Conservation (phyloP, 495 filamentous ascomycete genomes). For the Penicillium crystallinum region DNA sequence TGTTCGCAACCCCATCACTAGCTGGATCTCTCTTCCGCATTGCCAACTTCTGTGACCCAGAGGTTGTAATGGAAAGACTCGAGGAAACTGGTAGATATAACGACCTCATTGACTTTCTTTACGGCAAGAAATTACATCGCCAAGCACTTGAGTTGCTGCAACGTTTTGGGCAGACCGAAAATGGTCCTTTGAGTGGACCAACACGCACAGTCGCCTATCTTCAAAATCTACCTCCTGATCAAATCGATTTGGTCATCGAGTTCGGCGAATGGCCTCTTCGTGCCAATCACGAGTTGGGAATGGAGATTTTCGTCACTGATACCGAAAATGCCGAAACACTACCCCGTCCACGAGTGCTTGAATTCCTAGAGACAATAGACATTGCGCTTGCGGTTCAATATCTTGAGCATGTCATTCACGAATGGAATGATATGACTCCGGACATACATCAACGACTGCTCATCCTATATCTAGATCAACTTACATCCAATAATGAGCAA, state of each 20-base stretch:
- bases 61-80: conserved; percentile 88
- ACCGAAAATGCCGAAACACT: conserved; percentile 91
- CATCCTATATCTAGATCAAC: conserved; percentile 62
- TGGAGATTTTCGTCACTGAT: conserved; percentile 93
- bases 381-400: conserved; percentile 69
- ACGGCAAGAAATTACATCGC: conserved; percentile 88
- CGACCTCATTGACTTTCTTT: conserved; percentile 93
- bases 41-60: conserved; percentile 93
- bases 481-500: conserved; percentile 47
- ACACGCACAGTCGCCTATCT: conserved; percentile 84
- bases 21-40: conserved; percentile 91
- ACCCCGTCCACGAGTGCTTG: conserved; percentile 67
- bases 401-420: conserved; percentile 84
- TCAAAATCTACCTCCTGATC: conserved; percentile 77
- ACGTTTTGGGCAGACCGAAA: conserved; percentile 72
- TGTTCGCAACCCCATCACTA: conserved; percentile 79
- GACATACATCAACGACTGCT: conserved; percentile 84
- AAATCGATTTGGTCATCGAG: conserved; percentile 87
- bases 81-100: conserved; percentile 85
- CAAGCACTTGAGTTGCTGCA: conserved; percentile 78
- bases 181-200: conserved; percentile 54
- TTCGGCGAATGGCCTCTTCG: conserved; percentile 84
- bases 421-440: conserved; percentile 77
- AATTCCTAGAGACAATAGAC: conserved; percentile 68
- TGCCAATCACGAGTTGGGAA: conserved; percentile 67